Conservation (phyloP, 352 stramenopile genomes). For the Phytopythium chamaehyphon region DNA sequence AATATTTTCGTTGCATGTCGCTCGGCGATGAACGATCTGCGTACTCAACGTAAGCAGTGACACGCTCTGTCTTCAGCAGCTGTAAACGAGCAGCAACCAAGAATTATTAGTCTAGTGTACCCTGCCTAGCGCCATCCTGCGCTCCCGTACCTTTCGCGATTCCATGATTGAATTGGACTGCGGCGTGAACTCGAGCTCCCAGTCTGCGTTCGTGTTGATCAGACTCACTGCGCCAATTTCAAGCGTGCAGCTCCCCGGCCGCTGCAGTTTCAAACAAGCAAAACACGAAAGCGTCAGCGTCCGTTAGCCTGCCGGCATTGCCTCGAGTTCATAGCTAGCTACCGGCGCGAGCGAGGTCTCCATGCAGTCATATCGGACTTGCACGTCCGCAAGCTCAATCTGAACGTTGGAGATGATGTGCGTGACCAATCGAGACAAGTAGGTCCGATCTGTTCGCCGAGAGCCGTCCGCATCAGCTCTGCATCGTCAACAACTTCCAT, state of each 20-base stretch:
- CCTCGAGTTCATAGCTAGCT: slow-evolving; percentile 5
- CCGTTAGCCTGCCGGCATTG: too few species aligned
- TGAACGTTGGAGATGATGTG: slow-evolving; percentile 87
- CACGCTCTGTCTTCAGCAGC: slow-evolving; percentile 56
- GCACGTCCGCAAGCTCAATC: slow-evolving; percentile 76
- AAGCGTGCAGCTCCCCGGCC: slow-evolving; percentile 60
- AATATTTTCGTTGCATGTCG: slow-evolving; percentile 47
- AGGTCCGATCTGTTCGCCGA: slow-evolving; percentile 52
- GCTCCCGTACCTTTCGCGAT: slow-evolving; percentile 63
- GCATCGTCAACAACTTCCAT: background rate
- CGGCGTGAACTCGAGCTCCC: slow-evolving; percentile 69
- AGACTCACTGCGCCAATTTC: slow-evolving; percentile 58
- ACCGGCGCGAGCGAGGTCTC: slow-evolving; percentile 63
- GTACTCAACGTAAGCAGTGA: slow-evolving; percentile 77
- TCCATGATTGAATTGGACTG: slow-evolving; percentile 76
- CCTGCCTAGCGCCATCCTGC: background rate
- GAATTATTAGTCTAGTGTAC: background rate
- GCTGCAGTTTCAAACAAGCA: slow-evolving; percentile 25
- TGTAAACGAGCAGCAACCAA: slow-evolving; percentile 10
- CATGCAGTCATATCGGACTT: slow-evolving; percentile 81
- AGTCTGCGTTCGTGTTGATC: slow-evolving; percentile 75
- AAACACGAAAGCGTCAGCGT: too few species aligned
- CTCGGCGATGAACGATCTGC: slow-evolving; percentile 11
- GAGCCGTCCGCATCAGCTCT: background rate
- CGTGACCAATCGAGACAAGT: slow-evolving; percentile 74